Percentiles rank a stretch among this genome's conserved stretches.
Evolutionary conservation across 371 early-diverging fungal genomes (phyloP).

Genomic region (Rhizopus arrhizus): DNA sequence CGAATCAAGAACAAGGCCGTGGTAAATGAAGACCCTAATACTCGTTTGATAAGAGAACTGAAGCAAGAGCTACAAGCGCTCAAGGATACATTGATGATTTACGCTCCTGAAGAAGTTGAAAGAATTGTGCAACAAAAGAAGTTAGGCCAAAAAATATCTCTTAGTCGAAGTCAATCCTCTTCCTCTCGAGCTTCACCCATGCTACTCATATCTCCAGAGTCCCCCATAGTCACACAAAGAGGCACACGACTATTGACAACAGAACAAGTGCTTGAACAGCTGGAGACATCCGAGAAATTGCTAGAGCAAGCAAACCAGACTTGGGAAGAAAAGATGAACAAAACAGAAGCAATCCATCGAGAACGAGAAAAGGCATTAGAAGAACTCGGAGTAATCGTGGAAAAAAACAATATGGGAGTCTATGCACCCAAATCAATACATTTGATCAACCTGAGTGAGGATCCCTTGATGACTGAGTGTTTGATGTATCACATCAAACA

Average conservation of each 20-base stretch:
- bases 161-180: conserved; percentile 15
- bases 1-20: conserved; percentile 85
- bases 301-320: conserved; percentile 42
- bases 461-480: conserved; percentile 87
- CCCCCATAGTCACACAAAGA: conserved; percentile 17
- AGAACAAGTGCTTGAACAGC: conserved; percentile 64
- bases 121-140: conserved; percentile 19
- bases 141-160: neutral
- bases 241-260: conserved; percentile 44
- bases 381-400: conserved; percentile 81
- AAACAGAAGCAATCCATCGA: conserved; percentile 70
- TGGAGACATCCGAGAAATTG: conserved; percentile 42
- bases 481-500: conserved; percentile 82
- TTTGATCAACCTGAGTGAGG: conserved; percentile 85
- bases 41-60: conserved; percentile 75
- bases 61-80: conserved; percentile 77
- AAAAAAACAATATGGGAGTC: conserved; percentile 73
- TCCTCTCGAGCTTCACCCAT: conserved; percentile 27
- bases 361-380: conserved; percentile 75
- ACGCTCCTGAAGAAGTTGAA: conserved; percentile 49
- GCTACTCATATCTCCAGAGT: conserved; percentile 23
- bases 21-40: conserved; percentile 87
- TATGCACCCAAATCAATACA: conserved; percentile 80
- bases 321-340: conserved; percentile 70
- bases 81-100: conserved; percentile 59